Base-by-base conservation (phyloP, 345 rosid species). In the Trapa incisa region DNA sequence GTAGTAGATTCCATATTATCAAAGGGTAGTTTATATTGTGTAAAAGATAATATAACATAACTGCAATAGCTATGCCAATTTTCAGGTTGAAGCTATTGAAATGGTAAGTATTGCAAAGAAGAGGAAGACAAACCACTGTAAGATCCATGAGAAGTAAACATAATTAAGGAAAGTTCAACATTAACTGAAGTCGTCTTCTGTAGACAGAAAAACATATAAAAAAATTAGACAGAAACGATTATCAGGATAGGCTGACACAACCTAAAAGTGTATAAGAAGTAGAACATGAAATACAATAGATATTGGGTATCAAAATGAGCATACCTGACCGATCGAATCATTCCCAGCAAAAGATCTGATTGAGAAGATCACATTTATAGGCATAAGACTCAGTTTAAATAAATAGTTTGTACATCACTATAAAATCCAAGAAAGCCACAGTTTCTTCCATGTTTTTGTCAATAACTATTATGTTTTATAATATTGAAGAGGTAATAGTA, bases 131-230 rank as follows among this genome's bases (percentile, higher is more conserved):
- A 79, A 88, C 91, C 86, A 67, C 82, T 78, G 70, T 84, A 82
- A 42, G 91, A 78, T 72, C 97, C 99, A 78, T 89, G 93, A 68
- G 93, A 70, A 78, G 80, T 84, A 81, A 91, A 94, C 71, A 85
- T 79, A 67, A 94, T 91, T 74, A 94, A 69, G 17, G 89, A 75
- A 56, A 90, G 82, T 78, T 91, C 99, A 72, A 75, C 85, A 76
- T 63, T 80, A 45, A 87, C 78, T 68, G 77, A 70, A 65, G 85
- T 38, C 22, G 82, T 69, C 75, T 89, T 91, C 99, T 94, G 91
- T 64, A 72, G 62, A 71, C 37, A 68, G 8, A 73, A 71, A 43
- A 67, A 65, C 35, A 5, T 47, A 48, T 42, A 45, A 33, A 41
- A 35, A 72, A 50, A 1, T 15, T 52, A 47, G 61, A 17, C 33